These are phyloP conservation scores for Tylopilus sp. DNA, from an alignment of 768 basidiomycete species.

Conservation along the genomic window DNA sequence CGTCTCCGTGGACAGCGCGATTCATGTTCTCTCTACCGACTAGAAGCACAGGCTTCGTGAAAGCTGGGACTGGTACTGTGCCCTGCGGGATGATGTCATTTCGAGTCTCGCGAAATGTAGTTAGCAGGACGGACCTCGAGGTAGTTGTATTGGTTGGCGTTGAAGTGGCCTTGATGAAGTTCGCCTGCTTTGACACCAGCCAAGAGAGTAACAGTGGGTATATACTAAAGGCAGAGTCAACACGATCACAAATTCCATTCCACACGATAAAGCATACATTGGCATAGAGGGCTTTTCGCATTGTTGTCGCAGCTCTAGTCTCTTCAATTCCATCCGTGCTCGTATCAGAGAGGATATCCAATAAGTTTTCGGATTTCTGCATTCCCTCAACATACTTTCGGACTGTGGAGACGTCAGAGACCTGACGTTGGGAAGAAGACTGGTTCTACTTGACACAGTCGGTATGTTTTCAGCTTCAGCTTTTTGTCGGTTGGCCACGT, in stretches of 20 bases:
- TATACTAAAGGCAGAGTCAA: conserved; percentile 52
- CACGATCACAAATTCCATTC: neutral
- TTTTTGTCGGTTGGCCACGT: conserved; percentile 76
- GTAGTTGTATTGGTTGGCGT: conserved; percentile 94
- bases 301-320: conserved; percentile 51
- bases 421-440: neutral
- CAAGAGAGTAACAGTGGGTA: conserved; percentile 63
- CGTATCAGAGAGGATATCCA: conserved; percentile 77
- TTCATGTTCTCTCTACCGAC: conserved; percentile 94
- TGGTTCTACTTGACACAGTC: conserved; percentile 53
- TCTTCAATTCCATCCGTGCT: conserved; percentile 63
- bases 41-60: conserved; percentile 76
- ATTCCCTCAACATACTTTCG: conserved; percentile 79
- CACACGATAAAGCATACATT: conserved; percentile 48
- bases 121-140: conserved; percentile 58
- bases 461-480: conserved; percentile 64
- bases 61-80: conserved; percentile 69
- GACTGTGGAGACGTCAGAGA: conserved; percentile 38
- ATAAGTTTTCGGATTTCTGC: conserved; percentile 57
- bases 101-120: neutral
- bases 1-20: conserved; percentile 88
- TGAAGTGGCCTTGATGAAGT: conserved; percentile 91
- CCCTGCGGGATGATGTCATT: conserved; percentile 47
- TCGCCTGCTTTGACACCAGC: conserved; percentile 85
- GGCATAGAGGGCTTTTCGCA: conserved; percentile 63